A percentile compares a stretch with the other conserved stretches of the same genome.
phyloP scores from a whole-genome alignment of 495 filamentous ascomycete species.

The Coniosporium apollinis region DNA sequence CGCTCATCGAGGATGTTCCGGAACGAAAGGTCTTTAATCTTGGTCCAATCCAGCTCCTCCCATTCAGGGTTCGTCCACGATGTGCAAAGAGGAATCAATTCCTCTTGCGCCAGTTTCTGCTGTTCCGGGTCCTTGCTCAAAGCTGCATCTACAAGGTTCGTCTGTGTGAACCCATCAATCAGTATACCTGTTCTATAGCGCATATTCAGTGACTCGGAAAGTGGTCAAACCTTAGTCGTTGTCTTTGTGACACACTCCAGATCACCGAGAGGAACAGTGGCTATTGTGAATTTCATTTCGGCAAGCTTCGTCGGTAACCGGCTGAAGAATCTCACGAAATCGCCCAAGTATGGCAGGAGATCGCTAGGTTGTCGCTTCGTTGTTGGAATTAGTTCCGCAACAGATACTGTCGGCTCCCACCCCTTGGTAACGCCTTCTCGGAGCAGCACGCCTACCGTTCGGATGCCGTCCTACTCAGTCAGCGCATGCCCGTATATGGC shows the following conservation, averaged over 20 bases:
- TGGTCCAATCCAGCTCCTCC: constrained; percentile 72
- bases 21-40: constrained; percentile 60
- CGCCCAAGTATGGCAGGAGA: constrained; percentile 58
- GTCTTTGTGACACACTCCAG: constrained; percentile 69
- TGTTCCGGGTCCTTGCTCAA: constrained; percentile 19
- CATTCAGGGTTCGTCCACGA: constrained; percentile 59
- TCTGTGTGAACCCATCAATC: too few relatives aligned
- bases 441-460: constrained; percentile 65
- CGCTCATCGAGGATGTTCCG: constrained; percentile 58
- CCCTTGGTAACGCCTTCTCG: constrained; percentile 50
- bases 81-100: constrained; percentile 41
- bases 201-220: too few relatives aligned
- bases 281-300: constrained; percentile 45
- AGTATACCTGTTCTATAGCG: too few relatives aligned
- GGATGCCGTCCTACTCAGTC: constrained; percentile 51
- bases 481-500: too few relatives aligned
- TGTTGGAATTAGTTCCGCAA: constrained; percentile 52
- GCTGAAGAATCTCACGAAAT: constrained; percentile 43
- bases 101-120: constrained; percentile 35
- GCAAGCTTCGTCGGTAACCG: constrained; percentile 31
- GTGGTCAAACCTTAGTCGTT: constrained; percentile 44
- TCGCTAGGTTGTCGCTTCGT: constrained; percentile 55
- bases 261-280: constrained; percentile 50
- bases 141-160: too few relatives aligned
- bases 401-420: constrained; percentile 46